Evolutionary conservation across 2,329 filamentous ascomycete species (phyloP).

Genomic region (Colletotrichum graminicola): DNA sequence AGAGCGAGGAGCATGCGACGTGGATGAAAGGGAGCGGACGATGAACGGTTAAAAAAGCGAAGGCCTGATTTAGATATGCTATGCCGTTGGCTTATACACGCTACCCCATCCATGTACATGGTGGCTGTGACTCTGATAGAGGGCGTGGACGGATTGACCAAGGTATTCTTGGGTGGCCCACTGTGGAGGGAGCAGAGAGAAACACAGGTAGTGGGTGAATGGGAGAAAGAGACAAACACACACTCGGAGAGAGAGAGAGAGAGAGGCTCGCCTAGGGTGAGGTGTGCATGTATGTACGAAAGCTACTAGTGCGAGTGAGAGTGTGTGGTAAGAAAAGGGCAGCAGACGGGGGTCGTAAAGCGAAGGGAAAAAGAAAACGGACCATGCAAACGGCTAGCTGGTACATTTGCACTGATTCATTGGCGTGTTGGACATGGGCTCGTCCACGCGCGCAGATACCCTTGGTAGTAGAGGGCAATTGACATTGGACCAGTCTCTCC

Average conservation of each 20-base stretch:
- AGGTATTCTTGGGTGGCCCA: slow-evolving; percentile 24
- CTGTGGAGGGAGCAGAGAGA: slow-evolving; percentile 25
- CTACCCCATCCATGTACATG: slow-evolving; percentile 30
- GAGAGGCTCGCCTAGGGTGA: slow-evolving; percentile 28
- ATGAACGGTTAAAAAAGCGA: slow-evolving; percentile 40
- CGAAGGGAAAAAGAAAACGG: slow-evolving; percentile 37
- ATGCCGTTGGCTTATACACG: slow-evolving; percentile 39
- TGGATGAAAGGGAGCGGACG: slow-evolving; percentile 38
- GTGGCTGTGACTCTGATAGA: slow-evolving; percentile 34
- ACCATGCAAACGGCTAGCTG: slow-evolving; percentile 18
- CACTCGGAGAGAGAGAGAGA: slow-evolving; percentile 12
- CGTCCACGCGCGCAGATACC: slow-evolving; percentile 32
- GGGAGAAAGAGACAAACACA: slow-evolving; percentile 4
- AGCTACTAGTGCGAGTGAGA: slow-evolving; percentile 20
- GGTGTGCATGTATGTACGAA: slow-evolving; percentile 34
- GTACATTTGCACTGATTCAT: slow-evolving; percentile 52
- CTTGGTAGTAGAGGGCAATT: slow-evolving; percentile 28
- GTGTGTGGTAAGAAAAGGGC: slow-evolving; percentile 17
- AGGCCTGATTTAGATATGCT: slow-evolving; percentile 38
- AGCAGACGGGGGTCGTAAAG: slow-evolving; percentile 17
- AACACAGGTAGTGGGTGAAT: background rate
- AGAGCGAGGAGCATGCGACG: slow-evolving; percentile 37
- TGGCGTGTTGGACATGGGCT: slow-evolving; percentile 43
- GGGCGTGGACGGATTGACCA: slow-evolving; percentile 30
- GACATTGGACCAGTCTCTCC: slow-evolving; percentile 33